phyloP scores from a whole-genome alignment of 139 green algal genomes.

The Edaphochlamys debaryana region DNA sequence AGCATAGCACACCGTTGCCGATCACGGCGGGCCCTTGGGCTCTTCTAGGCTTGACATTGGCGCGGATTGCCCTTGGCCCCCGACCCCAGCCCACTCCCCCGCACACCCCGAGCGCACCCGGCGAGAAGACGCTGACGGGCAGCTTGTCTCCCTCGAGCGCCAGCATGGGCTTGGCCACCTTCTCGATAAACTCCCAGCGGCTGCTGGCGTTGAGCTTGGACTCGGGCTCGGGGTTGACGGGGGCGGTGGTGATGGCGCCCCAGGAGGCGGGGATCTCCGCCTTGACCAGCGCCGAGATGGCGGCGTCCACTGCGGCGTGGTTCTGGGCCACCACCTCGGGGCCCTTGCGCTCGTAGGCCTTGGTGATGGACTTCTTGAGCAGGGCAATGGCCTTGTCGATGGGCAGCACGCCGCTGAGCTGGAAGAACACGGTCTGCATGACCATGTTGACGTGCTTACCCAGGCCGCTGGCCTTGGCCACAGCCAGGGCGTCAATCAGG shows the following conservation, averaged over 20 bases:
- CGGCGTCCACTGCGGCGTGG: constrained; percentile 60
- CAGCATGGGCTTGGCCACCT: constrained; percentile 66
- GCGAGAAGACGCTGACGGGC: constrained; percentile 62
- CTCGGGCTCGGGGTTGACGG: constrained; percentile 4
- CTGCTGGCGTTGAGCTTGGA: constrained; percentile 11
- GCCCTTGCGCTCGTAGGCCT: constrained; percentile 71
- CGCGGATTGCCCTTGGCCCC: too few relatives aligned
- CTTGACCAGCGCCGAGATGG: constrained; percentile 45
- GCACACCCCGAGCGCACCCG: too few relatives aligned
- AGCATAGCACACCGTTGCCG: background rate
- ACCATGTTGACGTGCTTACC: constrained; percentile 74
- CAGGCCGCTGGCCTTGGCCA: constrained; percentile 55
- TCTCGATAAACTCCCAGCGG: constrained; percentile 55
- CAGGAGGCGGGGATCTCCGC: constrained; percentile 58
- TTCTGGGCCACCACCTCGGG: constrained; percentile 68
- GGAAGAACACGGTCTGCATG: constrained; percentile 76
- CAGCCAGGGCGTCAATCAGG: constrained; percentile 51
- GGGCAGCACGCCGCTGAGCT: constrained; percentile 60
- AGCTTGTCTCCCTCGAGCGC: constrained; percentile 71
- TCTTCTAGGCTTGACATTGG: too few relatives aligned
- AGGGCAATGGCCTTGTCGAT: constrained; percentile 63
- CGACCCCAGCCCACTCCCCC: too few relatives aligned
- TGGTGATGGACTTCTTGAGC: constrained; percentile 71
- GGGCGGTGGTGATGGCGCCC: constrained; percentile 3
- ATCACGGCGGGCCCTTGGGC: too few relatives aligned